Evolutionary conservation across 1,139 yeast species (phyloP).

Genomic region (Waltiozyma solani): DNA sequence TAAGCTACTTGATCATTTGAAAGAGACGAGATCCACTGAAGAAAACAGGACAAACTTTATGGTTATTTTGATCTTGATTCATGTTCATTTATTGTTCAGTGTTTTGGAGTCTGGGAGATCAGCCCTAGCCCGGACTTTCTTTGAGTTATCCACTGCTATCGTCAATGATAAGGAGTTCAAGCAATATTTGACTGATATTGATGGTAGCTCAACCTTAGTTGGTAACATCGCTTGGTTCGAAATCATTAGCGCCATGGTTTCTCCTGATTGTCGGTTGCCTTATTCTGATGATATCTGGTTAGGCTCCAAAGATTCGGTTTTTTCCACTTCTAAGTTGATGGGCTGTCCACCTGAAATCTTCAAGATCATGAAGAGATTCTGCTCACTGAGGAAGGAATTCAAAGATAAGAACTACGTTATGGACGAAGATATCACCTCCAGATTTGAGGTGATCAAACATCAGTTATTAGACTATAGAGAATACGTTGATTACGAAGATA

Average conservation of each 20-base stretch:
- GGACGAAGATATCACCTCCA: conserved; percentile 9
- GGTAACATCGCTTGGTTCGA: conserved; percentile 48
- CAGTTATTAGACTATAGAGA: conserved; percentile 34
- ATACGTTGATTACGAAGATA: conserved; percentile 25
- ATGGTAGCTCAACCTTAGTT: conserved; percentile 34
- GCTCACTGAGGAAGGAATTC: conserved; percentile 29
- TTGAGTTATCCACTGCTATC: conserved; percentile 38
- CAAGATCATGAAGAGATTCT: conserved; percentile 32
- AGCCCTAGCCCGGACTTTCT: conserved; percentile 36
- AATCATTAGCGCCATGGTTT: conserved; percentile 41
- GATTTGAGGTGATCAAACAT: conserved; percentile 23
- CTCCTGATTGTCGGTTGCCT: conserved; percentile 44
- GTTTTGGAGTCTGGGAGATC: conserved; percentile 43
- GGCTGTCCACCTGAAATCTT: conserved; percentile 51
- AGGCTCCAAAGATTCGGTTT: conserved; percentile 29
- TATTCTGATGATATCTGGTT: conserved; percentile 42
- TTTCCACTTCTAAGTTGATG: conserved; percentile 41
- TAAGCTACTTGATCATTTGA: conserved; percentile 23
- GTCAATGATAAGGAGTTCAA: conserved; percentile 30
- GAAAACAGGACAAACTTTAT: conserved; percentile 34
- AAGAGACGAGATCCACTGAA: conserved; percentile 23
- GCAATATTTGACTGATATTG: conserved; percentile 29
- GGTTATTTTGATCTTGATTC: conserved; percentile 38
- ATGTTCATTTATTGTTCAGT: conserved; percentile 41
- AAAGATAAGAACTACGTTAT: conserved; percentile 8